Base-by-base conservation (phyloP, 2,329 filamentous ascomycete species). In the Neonectria neomacrospora region DNA sequence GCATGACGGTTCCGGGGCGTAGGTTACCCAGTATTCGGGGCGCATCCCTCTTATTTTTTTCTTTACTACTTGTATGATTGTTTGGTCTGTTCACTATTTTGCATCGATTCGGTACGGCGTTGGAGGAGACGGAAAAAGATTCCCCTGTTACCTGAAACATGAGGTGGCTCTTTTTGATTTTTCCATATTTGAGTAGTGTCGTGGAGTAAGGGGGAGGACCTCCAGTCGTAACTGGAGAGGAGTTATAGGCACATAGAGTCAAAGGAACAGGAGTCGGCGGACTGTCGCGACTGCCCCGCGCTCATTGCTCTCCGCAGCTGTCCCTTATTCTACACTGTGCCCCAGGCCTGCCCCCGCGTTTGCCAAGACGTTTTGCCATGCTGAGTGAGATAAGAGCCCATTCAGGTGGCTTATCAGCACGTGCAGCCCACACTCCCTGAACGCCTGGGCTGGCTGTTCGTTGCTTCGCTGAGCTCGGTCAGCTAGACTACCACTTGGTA, bases 51-150 rank as follows among this genome's bases (percentile, higher is more conserved):
- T 23, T 16, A 20, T 20, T 45, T 34, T 51, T 26, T 20, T n/a
- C 16, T 37, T 58, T 47, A 37, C 6, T 16, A 20, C n/a, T 18
- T 41, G 8, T 20, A 41, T 18, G n/a, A 10, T 41, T 41, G 8
- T 52, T 53, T 48, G 48, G 54, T 23, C 42, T 34, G 50, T 41
- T 37, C 14, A 20, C 14, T 57, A 52, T 56, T 61, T 58, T 54
- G 55, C 56, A 45, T 64, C 67, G 64, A 65, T 65, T 61, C 67
- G 61, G 65, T 58, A 59, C 42, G 71, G 71, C 71, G 71, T 73
- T 73, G 59, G 67, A 72, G 69, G 71, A 69, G 63, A 71, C 58
- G 67, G 54, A 73, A 72, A 73, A 73, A 62, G 69, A 76, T 75
- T 75, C 69, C 75, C 75, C 70, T 65, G 45, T 53, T 65, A 59